These are phyloP conservation scores for Dendrocalamus latiflorus DNA, from an alignment of 202 grass and related monocot species.

Conservation along the genomic window DNA sequence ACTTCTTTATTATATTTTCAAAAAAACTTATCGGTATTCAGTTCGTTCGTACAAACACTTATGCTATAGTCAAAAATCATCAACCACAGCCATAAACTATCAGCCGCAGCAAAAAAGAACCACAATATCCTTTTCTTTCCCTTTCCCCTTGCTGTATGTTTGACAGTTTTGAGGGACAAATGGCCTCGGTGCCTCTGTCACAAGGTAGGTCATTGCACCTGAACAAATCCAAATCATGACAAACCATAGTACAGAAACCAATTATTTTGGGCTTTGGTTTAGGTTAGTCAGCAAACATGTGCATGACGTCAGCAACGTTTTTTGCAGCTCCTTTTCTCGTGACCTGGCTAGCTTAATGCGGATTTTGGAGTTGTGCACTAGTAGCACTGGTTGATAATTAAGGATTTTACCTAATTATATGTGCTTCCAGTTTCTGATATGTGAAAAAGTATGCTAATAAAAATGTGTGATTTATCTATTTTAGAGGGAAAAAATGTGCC, in stretches of 20 bases:
- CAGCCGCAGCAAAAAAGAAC: too few relatives aligned
- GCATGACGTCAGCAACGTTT: not conserved
- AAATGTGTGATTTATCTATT: not conserved
- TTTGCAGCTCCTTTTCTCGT: not conserved
- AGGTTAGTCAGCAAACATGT: not conserved
- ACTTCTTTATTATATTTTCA: too few relatives aligned
- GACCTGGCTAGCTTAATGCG: too few relatives aligned
- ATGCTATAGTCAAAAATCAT: too few relatives aligned
- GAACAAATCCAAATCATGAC: constrained; percentile 5
- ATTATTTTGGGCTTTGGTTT: not conserved
- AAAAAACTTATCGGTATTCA: too few relatives aligned
- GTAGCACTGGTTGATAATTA: not conserved
- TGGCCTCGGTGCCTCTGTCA: not conserved
- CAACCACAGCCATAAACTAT: too few relatives aligned
- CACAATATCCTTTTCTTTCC: not conserved
- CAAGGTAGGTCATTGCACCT: not conserved
- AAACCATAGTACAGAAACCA: not conserved
- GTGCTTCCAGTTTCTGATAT: not conserved
- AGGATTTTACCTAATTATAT: not conserved
- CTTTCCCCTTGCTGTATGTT: not conserved
- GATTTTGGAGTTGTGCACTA: not conserved
- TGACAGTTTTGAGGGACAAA: too few relatives aligned
- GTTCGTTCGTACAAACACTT: too few relatives aligned
- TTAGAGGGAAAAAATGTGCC: not conserved
- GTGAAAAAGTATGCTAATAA: not conserved